A percentile compares a stretch with the other conserved stretches of the same genome.
These are phyloP conservation scores for Quercus suber DNA, from an alignment of 306 rosid genomes.

Conservation along the genomic window DNA sequence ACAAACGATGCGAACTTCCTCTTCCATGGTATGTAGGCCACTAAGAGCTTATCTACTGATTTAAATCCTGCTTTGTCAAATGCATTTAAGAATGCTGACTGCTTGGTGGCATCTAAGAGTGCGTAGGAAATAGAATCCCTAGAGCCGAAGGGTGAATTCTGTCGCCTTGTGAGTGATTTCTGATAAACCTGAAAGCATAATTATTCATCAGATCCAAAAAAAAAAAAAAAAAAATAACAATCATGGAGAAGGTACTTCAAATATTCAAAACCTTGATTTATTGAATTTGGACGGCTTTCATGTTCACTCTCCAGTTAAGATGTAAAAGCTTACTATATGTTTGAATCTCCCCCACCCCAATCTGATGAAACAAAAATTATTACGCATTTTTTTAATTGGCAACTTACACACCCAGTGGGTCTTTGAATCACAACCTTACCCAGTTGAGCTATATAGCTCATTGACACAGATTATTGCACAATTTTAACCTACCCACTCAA, in stretches of 20 bases:
- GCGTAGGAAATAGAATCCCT: constrained; percentile 64
- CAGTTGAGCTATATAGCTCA: no score
- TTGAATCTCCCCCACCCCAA: neutral
- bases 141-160: constrained; percentile 40
- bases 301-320: neutral
- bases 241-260: neutral
- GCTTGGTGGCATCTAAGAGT: constrained; percentile 72
- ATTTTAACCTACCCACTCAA: neutral
- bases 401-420: no score
- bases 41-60: constrained; percentile 52
- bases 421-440: no score
- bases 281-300: neutral
- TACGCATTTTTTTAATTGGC: no score
- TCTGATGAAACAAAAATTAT: no score
- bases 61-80: constrained; percentile 57
- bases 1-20: constrained; percentile 48
- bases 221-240: neutral
- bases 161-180: constrained; percentile 66
- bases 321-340: neutral
- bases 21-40: constrained; percentile 78
- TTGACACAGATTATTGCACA: no score
- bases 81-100: constrained; percentile 60
- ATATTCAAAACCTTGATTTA: neutral
- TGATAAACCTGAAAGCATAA: constrained; percentile 65
- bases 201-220: neutral